Base-by-base conservation (phyloP, 148 eudicot species). In the Silene conica region DNA sequence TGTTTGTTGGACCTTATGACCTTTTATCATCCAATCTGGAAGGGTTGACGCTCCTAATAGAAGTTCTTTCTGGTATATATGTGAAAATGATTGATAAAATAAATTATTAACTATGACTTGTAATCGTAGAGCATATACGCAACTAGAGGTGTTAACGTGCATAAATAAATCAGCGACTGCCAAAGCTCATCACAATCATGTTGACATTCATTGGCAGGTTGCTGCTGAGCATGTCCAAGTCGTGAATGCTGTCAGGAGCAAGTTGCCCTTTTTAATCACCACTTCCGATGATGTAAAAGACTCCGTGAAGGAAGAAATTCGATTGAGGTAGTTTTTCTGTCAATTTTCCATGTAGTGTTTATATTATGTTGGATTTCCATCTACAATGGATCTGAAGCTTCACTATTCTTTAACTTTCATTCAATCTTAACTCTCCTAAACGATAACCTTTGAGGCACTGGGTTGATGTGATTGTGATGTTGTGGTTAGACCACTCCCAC, bases 221-320 rank as follows among this genome's bases (percentile, higher is more conserved):
- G 87, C 89, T 70, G 97, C 80, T 23, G 96, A 94, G 87, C 81
- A 88, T 80, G 98, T 94, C 77, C 85, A 86, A 59, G 85, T 94
- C 50, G 76, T 94, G 83, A 94, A 92, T 82, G 77, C 87, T 50
- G 96, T 94, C 78, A 86, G 57, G 77, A 76, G 81, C 48, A 94
- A 88, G 84, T 85, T 94, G 76, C 98, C 98, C 15, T 89, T 94
- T 81, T 80, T 88, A 87, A 90, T 94, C 73, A 91, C 98, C 43
- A 88, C 90, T 67, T 78, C 87, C 34, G 97, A 94, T 69, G 97
- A 88, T 79, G 92, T 85, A 71, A 89, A 91, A 72, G 96, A 89
- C 80, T 80, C 85, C 46, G 71, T 80, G 15, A 94, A 91, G 84
- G 98, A 92, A 79, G 98, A 94, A 77, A 89, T 88, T 63, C 91